Evolutionary conservation across 78 protist species (phyloP), one percentile per base, ranked within the genome.

Genomic region (Acrasis kona): DNA sequence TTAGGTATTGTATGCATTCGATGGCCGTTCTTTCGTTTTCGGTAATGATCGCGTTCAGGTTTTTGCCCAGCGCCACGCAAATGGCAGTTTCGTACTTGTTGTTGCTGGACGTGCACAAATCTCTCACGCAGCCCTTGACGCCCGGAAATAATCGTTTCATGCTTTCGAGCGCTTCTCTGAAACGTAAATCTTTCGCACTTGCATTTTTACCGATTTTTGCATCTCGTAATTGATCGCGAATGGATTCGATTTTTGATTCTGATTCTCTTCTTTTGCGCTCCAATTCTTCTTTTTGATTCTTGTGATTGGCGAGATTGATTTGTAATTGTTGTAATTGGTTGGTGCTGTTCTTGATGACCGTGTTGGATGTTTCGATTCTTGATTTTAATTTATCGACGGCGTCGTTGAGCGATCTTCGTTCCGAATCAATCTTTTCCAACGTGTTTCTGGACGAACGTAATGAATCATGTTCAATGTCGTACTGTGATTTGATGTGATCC

Each of bases 1-100:
- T 82, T 41, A 96, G 27, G 74, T 95, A 94, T 64, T 81, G 32
- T 35, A 95, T 42, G 83, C 98, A 95, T 3, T 80, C 86, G 27
- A 39, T 35, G 0, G 96, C 92, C 1, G 92, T 72, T 7, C 30
- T 57, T 70, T 90, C 86, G 8, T 72, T 82, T 39, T 96, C 98
- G 0, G 90, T 94, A 4, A 97, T 91, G 36, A 97, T 77, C 2
- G 99, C 95, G 10, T 97, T 96, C 83, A 85, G 68, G 29, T 88
- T 32, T 70, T 65, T 77, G 12, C 99, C 99, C 77, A 97, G 50
- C 8, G 96, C 93, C 28, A 91, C 78, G 2, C 93, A 79, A 1
- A 90, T 50, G 1, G 99, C 98, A 30, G 70, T 34, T 27, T 72
- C 30, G 88, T 90, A 94, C 70, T 81, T 82, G n/a, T 40, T 35